Percentiles rank a stretch among this genome's conserved stretches.
phyloP scores from a whole-genome alignment of 306 rosid species.

The Arachis stenosperma region DNA sequence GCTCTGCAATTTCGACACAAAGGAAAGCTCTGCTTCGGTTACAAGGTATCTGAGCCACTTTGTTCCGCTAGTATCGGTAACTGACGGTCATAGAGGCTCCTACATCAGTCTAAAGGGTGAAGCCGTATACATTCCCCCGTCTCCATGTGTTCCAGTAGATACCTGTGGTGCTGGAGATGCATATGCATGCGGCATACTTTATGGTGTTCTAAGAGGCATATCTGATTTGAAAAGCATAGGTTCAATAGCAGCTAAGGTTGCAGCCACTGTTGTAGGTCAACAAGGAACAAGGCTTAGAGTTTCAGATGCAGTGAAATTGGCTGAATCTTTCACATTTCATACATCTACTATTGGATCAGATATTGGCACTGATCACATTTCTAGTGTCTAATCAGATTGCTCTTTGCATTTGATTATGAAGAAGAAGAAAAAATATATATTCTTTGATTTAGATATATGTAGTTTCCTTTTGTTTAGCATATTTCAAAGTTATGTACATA shows the following conservation, averaged over 20 bases:
- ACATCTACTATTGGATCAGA: constrained; percentile 53
- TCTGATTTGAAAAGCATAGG: constrained; percentile 85
- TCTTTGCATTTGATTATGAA: constrained; percentile 16
- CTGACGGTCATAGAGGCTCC: constrained; percentile 84
- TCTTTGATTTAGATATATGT: constrained; percentile 40
- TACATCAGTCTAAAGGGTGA: constrained; percentile 88
- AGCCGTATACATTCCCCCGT: constrained; percentile 85
- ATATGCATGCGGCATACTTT: constrained; percentile 83
- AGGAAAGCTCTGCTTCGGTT: constrained; percentile 65
- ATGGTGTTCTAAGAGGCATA: constrained; percentile 67
- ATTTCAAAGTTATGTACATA: constrained; percentile 39
- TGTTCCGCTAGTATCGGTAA: constrained; percentile 83
- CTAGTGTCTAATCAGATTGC: constrained; percentile 55
- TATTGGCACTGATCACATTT: constrained; percentile 76
- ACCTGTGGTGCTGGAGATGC: constrained; percentile 99
- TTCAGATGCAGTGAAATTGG: constrained; percentile 78
- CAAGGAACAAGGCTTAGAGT: constrained; percentile 88
- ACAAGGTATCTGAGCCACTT: constrained; percentile 87
- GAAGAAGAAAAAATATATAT: background rate
- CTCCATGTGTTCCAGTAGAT: constrained; percentile 84
- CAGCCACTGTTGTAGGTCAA: constrained; percentile 91
- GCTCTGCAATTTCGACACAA: constrained; percentile 66
- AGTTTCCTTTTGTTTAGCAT: constrained; percentile 36
- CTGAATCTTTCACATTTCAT: constrained; percentile 59
- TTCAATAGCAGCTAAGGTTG: constrained; percentile 75